Base-by-base conservation (phyloP, 805 yeast genomes). In the Schizosaccharomyces japonicus region DNA sequence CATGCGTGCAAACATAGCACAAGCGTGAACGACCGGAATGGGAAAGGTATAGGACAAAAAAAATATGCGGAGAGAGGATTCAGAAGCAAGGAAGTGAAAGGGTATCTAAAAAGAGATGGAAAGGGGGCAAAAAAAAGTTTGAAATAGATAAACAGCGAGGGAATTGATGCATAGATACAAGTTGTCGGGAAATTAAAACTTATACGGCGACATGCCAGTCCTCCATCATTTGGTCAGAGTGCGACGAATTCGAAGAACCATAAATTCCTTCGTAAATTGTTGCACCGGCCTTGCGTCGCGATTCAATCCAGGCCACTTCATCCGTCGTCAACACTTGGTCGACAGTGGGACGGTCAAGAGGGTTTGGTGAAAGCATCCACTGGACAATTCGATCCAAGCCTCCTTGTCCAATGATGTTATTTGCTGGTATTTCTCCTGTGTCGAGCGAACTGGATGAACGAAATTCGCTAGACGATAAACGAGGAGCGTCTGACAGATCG, bases 181-280 rank as follows among this genome's bases (percentile, higher is more conserved):
- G n/a, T n/a, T n/a, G n/a, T n/a, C n/a, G n/a, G n/a, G n/a, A n/a
- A n/a, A n/a, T n/a, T n/a, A 34, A 19, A 4, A 19, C 10, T 19
- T 34, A 34, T 15, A 34, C 40, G 23, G n/a, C 19, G 23, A 34
- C 40, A 5, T 34, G 40, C 40, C 40, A 34, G 23, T 34, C 40
- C 19, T 34, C 40, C 40, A 34, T 34, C 40, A 34, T 34, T 34
- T 34, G 40, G 19, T 34, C 40, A n/a, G 23, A 19, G 23, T 34
- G 40, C 11, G 39, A 23, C 10, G 19, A 15, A 34, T 19, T 11
- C 10, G 66, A 66, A 1, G 95, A 94, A 0, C 96, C 98, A 59
- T 71, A 84, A 54, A 90, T 95, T 17, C 95, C 96, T 63, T 87
- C 98, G 56, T 78, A 90, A 52, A 90, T 80, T 1, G 85, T 79